phyloP scores from a whole-genome alignment of 2,329 filamentous ascomycete species.

The Tolypocladium nubicola region DNA sequence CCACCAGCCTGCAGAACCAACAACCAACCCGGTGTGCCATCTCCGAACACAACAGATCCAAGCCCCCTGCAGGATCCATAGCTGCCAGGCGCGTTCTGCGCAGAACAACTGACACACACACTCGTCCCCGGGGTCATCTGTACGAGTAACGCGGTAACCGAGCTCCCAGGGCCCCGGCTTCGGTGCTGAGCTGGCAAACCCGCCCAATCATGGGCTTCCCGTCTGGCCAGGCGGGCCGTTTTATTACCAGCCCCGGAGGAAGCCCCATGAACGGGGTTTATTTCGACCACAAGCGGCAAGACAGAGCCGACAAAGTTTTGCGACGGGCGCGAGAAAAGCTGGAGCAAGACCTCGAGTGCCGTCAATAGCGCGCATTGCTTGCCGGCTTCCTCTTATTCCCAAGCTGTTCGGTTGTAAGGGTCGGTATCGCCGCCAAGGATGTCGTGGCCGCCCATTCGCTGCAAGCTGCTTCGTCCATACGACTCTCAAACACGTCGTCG shows the following conservation, averaged over 20 bases:
- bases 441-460: not conserved
- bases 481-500: too few species aligned
- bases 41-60: not conserved
- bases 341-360: not conserved
- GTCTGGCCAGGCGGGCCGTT: not conserved
- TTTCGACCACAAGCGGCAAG: not conserved
- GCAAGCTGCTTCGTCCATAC: too few species aligned
- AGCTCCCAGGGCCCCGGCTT: not conserved
- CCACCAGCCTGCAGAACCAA: too few species aligned
- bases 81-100: not conserved
- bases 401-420: not conserved
- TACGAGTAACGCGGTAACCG: not conserved
- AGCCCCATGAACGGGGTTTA: not conserved
- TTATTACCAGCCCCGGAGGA: not conserved
- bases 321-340: not conserved
- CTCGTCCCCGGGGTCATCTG: not conserved
- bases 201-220: not conserved
- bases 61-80: not conserved
- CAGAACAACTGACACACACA: not conserved
- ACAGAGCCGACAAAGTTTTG: not conserved
- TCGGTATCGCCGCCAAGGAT: not conserved
- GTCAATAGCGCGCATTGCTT: not conserved
- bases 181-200: not conserved
- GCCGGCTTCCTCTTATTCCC: not conserved
- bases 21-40: not conserved